Evolutionary conservation across 75 land plant species (phyloP).

Genomic region (Chamaecyparis obtusa): DNA sequence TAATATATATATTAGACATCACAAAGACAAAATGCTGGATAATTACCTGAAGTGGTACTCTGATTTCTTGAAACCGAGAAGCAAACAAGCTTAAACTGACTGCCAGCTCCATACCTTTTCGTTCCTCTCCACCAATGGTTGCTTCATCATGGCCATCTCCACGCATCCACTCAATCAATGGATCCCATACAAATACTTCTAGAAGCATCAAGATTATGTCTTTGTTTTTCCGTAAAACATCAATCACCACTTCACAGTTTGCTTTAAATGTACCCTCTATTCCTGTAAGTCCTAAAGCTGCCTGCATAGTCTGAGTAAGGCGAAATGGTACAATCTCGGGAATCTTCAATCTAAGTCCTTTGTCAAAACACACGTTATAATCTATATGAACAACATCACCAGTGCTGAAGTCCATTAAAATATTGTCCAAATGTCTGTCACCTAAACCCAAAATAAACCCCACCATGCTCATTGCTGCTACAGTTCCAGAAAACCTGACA

Average conservation of each 20-base stretch:
- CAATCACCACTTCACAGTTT: conserved; percentile 84
- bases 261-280: conserved; percentile 82
- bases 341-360: conserved; percentile 91
- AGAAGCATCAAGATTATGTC: conserved; percentile 88
- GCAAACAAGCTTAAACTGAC: conserved; percentile 94
- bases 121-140: conserved; percentile 92
- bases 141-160: conserved; percentile 94
- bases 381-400: conserved; percentile 99
- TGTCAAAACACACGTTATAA: conserved; percentile 98
- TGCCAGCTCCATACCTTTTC: conserved; percentile 96
- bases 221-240: conserved; percentile 77
- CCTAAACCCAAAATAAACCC: conserved; percentile 96
- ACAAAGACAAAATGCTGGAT: background rate
- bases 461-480: conserved; percentile 97
- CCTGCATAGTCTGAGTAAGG: conserved; percentile 89
- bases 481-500: conserved; percentile 86
- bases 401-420: conserved; percentile 81
- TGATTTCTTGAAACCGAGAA: conserved; percentile 91
- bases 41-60: conserved; percentile 87
- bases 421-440: conserved; percentile 97
- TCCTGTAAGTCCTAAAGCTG: conserved; percentile 92
- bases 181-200: conserved; percentile 99
- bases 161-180: conserved; percentile 95
- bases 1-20: background rate
- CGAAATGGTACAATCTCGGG: conserved; percentile 99